Evolutionary conservation across 805 yeast species (phyloP).

Genomic region (Tetrapisispora phaffii): DNA sequence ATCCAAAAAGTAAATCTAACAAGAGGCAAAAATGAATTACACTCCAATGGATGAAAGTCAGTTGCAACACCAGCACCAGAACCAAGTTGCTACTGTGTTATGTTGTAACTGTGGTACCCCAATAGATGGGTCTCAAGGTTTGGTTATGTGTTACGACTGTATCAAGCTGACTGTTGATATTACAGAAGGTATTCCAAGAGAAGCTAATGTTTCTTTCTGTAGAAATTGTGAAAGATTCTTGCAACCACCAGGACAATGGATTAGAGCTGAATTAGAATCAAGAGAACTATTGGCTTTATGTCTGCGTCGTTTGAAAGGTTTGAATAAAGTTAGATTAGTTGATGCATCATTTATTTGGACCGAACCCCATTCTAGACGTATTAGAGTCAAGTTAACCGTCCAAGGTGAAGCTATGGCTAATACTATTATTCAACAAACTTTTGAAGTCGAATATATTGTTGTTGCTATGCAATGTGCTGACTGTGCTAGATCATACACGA

Average conservation of each 20-base stretch:
- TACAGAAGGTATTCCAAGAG: constrained; percentile 90
- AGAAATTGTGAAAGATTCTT: constrained; percentile 93
- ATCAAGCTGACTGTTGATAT: constrained; percentile 87
- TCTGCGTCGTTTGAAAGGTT: constrained; percentile 77
- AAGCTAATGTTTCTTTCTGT: constrained; percentile 86
- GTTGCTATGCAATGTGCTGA: constrained; percentile 96
- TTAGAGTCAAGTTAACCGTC: constrained; percentile 81
- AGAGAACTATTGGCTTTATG: constrained; percentile 88
- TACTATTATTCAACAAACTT: constrained; percentile 85
- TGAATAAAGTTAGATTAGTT: constrained; percentile 72
- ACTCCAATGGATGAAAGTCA: constrained; percentile 29
- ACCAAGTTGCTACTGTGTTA: constrained; percentile 67
- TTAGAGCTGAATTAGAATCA: constrained; percentile 80
- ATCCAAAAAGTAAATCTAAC: no score
- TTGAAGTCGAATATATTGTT: constrained; percentile 89
- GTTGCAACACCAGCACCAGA: constrained; percentile 26
- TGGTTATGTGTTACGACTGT: constrained; percentile 97
- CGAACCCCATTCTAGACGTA: constrained; percentile 95
- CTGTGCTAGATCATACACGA: constrained; percentile 94
- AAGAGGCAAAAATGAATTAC: constrained; percentile 29
- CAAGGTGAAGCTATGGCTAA: constrained; percentile 94
- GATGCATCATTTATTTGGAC: constrained; percentile 98
- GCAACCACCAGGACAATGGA: constrained; percentile 94
- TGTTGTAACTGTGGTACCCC: constrained; percentile 99
- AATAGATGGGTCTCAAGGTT: constrained; percentile 87